Evolutionary conservation across 1,284 basidiomycete species (phyloP), one percentile per base, ranked within the genome.

Genomic region (Megacollybia platyphylla): DNA sequence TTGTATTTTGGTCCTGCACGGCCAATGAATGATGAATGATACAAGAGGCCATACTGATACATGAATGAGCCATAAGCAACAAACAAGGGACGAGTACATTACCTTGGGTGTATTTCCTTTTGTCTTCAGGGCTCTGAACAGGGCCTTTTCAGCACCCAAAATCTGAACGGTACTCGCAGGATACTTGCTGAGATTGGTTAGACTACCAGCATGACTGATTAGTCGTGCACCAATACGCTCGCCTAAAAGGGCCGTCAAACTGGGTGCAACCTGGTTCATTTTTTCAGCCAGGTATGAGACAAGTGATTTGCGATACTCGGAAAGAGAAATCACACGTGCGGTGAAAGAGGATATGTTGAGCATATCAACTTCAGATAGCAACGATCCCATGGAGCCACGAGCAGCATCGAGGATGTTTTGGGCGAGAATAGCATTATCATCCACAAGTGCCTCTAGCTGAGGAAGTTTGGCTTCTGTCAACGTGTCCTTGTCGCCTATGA

Each of bases 61-160:
- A 27, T 11, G 37, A 24, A 49, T 47, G 18, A 50, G 40, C 31
- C 7, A 15, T 11, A 39, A 34, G 40, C 35, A 31, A 15, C 38
- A 17, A 7, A 43, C 31, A 37, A 20, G 42, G 10, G 46, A 31
- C 51, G 45, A 34, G 47, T 45, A 38, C 56, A 58, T 30, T 51
- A 91, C 89, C 70, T 98, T 98, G 45, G 93, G 94, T 0, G 94
- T 97, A 64, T 97, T 97, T 27, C 92, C 92, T 68, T 97, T 98
- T 34, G 94, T 97, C 74, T 98, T 98, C 52, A 98, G 71, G 3
- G 94, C 96, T 49, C 96, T 75, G 78, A 98, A 98, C 40, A 98
- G 74, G 5, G 94, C 94, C 68, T 98, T 98, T 65, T 98, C 94
- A 10, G 96, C 96, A 54, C 94, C 94, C 28, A 98, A 76, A 54